These are phyloP conservation scores for Ceratocystis cubensis DNA, from an alignment of 2,329 filamentous ascomycete species.

Conservation along the genomic window DNA sequence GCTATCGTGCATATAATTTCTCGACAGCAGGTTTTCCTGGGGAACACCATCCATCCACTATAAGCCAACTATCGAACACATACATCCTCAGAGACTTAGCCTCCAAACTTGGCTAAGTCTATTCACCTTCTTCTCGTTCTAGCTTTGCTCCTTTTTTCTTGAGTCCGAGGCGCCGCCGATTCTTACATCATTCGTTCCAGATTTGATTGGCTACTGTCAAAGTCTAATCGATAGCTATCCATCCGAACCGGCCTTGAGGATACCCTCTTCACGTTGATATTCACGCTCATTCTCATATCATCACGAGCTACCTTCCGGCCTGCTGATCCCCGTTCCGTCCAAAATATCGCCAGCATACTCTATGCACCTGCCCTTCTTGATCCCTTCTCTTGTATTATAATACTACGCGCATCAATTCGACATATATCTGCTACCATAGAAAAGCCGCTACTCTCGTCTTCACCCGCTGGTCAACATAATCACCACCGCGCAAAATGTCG, in stretches of 20 bases:
- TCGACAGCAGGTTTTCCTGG: neutral
- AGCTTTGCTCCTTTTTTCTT: neutral
- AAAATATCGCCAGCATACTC: neutral
- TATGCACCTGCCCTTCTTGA: neutral
- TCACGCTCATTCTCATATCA: neutral
- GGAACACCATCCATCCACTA: neutral
- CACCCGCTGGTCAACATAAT: neutral
- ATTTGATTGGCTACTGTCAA: neutral
- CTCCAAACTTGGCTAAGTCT: neutral
- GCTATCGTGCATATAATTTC: neutral
- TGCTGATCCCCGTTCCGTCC: neutral
- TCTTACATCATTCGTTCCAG: neutral
- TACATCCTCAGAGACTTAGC: neutral
- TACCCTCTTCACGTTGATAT: neutral
- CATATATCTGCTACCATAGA: neutral
- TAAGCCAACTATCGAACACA: neutral
- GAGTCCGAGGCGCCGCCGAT: neutral
- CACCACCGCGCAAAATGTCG: conserved; percentile 42
- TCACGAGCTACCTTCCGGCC: neutral
- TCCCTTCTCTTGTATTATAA: neutral
- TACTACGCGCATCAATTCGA: neutral
- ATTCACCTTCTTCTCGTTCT: neutral
- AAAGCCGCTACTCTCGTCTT: neutral
- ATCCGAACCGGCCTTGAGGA: neutral
- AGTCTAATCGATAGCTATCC: neutral